Conservation (phyloP, 1,284 basidiomycete species). For the Boletus semigastroideus region DNA sequence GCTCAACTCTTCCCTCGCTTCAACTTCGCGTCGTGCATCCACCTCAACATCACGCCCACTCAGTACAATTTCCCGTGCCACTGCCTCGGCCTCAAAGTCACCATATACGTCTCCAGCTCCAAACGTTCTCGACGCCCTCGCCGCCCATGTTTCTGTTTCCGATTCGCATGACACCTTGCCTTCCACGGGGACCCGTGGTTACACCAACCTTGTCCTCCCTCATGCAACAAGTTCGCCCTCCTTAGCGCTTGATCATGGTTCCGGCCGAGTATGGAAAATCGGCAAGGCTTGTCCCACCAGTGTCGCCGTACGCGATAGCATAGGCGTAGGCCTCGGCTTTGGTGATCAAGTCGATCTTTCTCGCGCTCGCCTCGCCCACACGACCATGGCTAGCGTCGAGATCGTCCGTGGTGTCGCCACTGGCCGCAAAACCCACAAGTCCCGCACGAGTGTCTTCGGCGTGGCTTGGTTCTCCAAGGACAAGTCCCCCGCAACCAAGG, state of each 20-base stretch:
- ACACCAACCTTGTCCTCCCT: constrained; percentile 71
- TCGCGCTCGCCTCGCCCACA: constrained; percentile 72
- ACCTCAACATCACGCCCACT: constrained; percentile 14
- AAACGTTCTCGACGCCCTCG: constrained; percentile 34
- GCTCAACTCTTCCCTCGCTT: constrained; percentile 3
- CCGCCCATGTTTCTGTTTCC: constrained; percentile 32
- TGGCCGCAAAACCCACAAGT: constrained; percentile 20
- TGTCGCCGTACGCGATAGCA: constrained; percentile 22
- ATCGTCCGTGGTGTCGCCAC: constrained; percentile 64
- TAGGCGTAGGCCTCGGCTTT: constrained; percentile 31
- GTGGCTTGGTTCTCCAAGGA: constrained; percentile 34
- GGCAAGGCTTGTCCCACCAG: constrained; percentile 11
- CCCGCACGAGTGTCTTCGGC: constrained; percentile 28
- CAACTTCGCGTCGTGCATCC: constrained; percentile 11
- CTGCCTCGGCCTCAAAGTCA: constrained; percentile 30
- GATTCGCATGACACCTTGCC: constrained; percentile 38
- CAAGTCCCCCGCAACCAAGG: constrained; percentile 8
- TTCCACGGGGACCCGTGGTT: constrained; percentile 59
- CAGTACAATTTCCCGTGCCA: constrained; percentile 15
- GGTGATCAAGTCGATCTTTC: constrained; percentile 67
- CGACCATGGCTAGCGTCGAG: constrained; percentile 84
- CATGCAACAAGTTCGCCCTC: constrained; percentile 43
- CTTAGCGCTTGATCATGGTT: constrained; percentile 10
- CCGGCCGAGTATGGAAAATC: constrained; percentile 30
- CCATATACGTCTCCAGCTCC: constrained; percentile 32